phyloP scores from a whole-genome alignment of 2,329 filamentous ascomycete species.

The Colletotrichum endophyticum region DNA sequence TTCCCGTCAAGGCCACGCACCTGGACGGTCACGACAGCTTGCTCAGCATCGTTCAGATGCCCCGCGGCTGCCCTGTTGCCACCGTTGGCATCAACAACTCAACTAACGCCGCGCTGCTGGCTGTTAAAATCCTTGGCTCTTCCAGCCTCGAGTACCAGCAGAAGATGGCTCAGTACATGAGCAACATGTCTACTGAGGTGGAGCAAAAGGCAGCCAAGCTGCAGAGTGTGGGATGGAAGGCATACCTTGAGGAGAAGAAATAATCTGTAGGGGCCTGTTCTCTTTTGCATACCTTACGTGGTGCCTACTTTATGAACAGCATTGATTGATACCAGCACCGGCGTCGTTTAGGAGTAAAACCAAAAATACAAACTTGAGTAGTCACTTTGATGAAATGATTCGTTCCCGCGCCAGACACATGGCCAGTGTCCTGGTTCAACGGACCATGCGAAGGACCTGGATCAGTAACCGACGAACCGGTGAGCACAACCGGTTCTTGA shows the following conservation, averaged over 20 bases:
- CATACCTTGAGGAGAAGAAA: slow-evolving; percentile 51
- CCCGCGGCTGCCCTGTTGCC: slow-evolving; percentile 73
- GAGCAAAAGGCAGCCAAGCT: slow-evolving; percentile 65
- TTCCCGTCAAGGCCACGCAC: slow-evolving; percentile 76
- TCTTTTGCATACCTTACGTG: background rate
- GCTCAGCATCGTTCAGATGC: slow-evolving; percentile 80
- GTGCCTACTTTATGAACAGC: background rate
- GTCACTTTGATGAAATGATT: background rate
- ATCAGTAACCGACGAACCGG: background rate
- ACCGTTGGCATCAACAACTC: slow-evolving; percentile 84
- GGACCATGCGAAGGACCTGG: background rate
- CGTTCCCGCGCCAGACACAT: background rate
- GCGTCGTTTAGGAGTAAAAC: background rate
- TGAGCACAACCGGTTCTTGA: background rate
- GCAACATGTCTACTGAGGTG: slow-evolving; percentile 68
- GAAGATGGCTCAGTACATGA: slow-evolving; percentile 65
- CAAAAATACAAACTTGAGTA: background rate
- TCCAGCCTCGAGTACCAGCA: slow-evolving; percentile 60
- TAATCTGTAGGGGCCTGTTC: slow-evolving; percentile 10
- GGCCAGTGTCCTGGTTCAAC: background rate
- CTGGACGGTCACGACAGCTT: slow-evolving; percentile 76
- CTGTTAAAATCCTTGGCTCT: slow-evolving; percentile 69
- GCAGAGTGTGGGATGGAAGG: slow-evolving; percentile 59
- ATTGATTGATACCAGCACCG: slow-evolving; percentile 20
- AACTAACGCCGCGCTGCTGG: slow-evolving; percentile 77